Evolutionary conservation across 2,329 filamentous ascomycete species (phyloP), one percentile per base, ranked within the genome.

Genomic region (Cladosporium halotolerans): DNA sequence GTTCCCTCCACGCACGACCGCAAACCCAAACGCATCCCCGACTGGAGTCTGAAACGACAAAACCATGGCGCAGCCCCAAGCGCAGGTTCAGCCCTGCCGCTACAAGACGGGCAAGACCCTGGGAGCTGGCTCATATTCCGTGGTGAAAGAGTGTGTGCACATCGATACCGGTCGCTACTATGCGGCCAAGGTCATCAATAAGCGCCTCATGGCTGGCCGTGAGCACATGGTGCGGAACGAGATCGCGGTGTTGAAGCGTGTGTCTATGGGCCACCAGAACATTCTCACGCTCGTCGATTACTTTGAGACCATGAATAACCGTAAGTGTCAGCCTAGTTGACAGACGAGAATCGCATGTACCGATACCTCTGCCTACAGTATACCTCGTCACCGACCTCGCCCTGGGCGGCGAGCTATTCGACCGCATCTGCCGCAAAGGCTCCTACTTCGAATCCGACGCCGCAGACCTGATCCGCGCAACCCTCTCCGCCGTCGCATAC

Each of bases 181-280:
- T 84, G 93, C 93, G 28, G 92, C 93, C 57, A 99, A 99, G 72
- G 93, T 99, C 58, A 99, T 99, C 73, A 99, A 99, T 76, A 99
- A 99, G 79, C 81, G 92, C 54, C 77, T 99, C 61, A 99, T 99
- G 93, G 88, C 90, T 6, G 93, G 93, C 33, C 82, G 93, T 62
- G 93, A 99, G 74, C 93, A 97, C 72, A 99, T 99, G 93, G 93
- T 96, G 66, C 87, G 93, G 58, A 99, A 99, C 70, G 93, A 99
- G 74, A 99, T 99, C 64, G 92, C 93, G 6, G 90, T 99, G 23
- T 79, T 99, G 61, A 97, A 97, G 73, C 86, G 86, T 66, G 92
- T 99, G n/a, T 97, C 92, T 1, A 96, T 99, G 88, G 93, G 93
- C 52, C 92, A 99, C 74, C 89, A 93, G 71, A 99, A 99, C 69